phyloP scores from a whole-genome alignment of 805 yeast species.

The Saturnispora diversa region DNA sequence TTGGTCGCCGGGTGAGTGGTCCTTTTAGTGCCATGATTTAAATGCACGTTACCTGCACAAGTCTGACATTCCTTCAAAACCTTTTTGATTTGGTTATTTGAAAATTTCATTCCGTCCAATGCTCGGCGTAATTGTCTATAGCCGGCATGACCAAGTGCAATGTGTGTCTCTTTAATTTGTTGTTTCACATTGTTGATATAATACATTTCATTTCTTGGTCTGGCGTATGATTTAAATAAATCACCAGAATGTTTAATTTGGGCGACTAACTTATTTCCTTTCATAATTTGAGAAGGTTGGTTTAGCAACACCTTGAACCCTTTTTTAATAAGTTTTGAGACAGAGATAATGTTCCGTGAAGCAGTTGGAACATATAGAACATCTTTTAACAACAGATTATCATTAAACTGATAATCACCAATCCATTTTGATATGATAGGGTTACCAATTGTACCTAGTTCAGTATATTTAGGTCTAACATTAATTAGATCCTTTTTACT shows the following conservation, averaged over 20 bases:
- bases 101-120: no score
- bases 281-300: no score
- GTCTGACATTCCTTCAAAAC: neutral
- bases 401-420: neutral
- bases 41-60: neutral
- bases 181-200: no score
- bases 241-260: no score
- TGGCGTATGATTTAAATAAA: no score
- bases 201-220: no score
- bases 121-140: no score
- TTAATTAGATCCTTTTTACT: neutral
- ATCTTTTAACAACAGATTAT: neutral
- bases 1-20: neutral
- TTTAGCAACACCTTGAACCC: neutral
- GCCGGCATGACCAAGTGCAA: no score
- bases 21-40: neutral
- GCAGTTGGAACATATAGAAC: constrained; percentile 1
- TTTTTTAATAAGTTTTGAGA: neutral
- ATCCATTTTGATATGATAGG: neutral
- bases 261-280: no score
- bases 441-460: neutral
- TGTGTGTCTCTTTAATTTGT: no score
- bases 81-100: constrained; percentile 3
- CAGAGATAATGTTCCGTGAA: neutral
- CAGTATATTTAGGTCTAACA: neutral